Percentiles rank a stretch among this genome's conserved stretches.
phyloP scores from a whole-genome alignment of 352 stramenopile genomes.

The Bremia lactucae region DNA sequence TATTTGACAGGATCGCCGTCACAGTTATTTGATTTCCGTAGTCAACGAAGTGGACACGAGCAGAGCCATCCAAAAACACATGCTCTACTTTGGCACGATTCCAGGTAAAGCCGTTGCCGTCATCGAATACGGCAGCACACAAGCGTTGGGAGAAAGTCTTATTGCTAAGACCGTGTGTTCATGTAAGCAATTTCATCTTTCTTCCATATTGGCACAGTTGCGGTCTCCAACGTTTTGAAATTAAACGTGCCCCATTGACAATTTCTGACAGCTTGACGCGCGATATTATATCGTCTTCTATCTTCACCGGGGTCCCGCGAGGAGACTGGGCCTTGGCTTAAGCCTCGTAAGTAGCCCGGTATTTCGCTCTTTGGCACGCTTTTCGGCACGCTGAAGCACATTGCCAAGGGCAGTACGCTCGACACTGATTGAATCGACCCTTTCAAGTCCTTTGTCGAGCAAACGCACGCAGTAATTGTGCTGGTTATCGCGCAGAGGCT shows the following conservation, averaged over 20 bases:
- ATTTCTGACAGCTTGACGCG: slow-evolving; percentile 91
- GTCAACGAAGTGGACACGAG: slow-evolving; percentile 90
- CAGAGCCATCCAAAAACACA: slow-evolving; percentile 45
- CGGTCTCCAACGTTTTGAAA: slow-evolving; percentile 86
- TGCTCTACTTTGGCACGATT: slow-evolving; percentile 90
- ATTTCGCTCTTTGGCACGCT: slow-evolving; percentile 89
- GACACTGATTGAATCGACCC: slow-evolving; percentile 88
- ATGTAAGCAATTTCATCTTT: slow-evolving; percentile 92
- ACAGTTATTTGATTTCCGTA: slow-evolving; percentile 90
- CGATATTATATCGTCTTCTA: slow-evolving; percentile 50
- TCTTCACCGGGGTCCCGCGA: slow-evolving; percentile 34
- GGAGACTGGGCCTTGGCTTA: slow-evolving; percentile 39
- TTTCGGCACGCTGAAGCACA: slow-evolving; percentile 73
- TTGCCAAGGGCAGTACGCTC: slow-evolving; percentile 82
- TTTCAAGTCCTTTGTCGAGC: slow-evolving; percentile 87
- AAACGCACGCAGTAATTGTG: slow-evolving; percentile 89
- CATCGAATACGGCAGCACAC: slow-evolving; percentile 92
- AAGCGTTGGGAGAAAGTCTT: slow-evolving; percentile 86
- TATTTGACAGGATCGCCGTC: no score
- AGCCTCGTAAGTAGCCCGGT: slow-evolving; percentile 86
- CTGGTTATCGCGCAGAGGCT: slow-evolving; percentile 38
- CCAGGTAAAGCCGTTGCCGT: slow-evolving; percentile 88
- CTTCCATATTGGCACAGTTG: slow-evolving; percentile 81
- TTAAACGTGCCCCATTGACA: slow-evolving; percentile 89
- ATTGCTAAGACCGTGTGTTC: slow-evolving; percentile 72